phyloP scores from a whole-genome alignment of 169 alveolate genomes.

The Plasmodium vivax region DNA sequence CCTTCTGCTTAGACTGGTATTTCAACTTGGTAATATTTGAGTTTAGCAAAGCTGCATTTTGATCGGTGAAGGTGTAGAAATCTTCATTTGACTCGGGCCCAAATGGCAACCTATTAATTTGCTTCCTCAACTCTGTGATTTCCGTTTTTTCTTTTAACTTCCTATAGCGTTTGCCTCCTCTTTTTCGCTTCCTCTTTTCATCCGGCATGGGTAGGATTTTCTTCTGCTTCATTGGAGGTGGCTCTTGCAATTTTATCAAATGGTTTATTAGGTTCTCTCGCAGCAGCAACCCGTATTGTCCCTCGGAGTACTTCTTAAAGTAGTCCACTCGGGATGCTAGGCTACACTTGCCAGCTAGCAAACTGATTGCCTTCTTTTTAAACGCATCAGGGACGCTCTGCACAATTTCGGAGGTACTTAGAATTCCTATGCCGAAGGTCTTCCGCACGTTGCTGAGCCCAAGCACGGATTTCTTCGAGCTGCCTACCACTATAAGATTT shows the following conservation, averaged over 20 bases:
- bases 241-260: slow-evolving; percentile 68
- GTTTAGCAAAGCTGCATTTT: slow-evolving; percentile 45
- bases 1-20: slow-evolving; percentile 57
- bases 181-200: slow-evolving; percentile 83
- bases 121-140: slow-evolving; percentile 85
- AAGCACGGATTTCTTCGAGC: slow-evolving; percentile 76
- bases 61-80: slow-evolving; percentile 57
- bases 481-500: slow-evolving; percentile 90
- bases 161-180: slow-evolving; percentile 90
- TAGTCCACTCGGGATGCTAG: slow-evolving; percentile 90
- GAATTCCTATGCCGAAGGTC: slow-evolving; percentile 77
- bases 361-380: slow-evolving; percentile 85
- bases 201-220: slow-evolving; percentile 91
- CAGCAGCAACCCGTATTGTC: slow-evolving; percentile 77
- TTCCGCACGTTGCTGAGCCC: slow-evolving; percentile 63
- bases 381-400: slow-evolving; percentile 81
- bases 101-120: slow-evolving; percentile 88
- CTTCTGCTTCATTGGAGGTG: slow-evolving; percentile 77
- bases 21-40: slow-evolving; percentile 56
- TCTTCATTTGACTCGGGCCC: slow-evolving; percentile 91
- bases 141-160: slow-evolving; percentile 89
- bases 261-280: slow-evolving; percentile 76
- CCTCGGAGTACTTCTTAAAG: slow-evolving; percentile 80
- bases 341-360: slow-evolving; percentile 85
- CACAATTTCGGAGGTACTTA: slow-evolving; percentile 85